A percentile compares a stretch with the other conserved stretches of the same genome.
Conservation (phyloP, 2,329 filamentous ascomycete genomes). For the Bipolaris cookei region DNA sequence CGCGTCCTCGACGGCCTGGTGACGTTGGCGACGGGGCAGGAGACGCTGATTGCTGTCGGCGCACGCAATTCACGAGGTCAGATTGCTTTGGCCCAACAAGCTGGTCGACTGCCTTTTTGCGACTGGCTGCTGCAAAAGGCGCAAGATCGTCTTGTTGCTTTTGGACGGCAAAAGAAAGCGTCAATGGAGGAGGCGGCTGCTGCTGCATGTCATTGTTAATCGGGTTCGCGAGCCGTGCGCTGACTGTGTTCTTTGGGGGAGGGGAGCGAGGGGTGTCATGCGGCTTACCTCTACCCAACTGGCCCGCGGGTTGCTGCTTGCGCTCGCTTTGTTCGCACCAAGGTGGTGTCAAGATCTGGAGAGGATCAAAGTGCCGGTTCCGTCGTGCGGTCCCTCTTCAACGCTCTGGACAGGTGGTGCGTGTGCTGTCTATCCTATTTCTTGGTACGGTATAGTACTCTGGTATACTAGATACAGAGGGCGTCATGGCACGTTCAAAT, state of each 20-base stretch:
- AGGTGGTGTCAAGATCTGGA: conserved; percentile 6
- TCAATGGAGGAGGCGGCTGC: conserved; percentile 22
- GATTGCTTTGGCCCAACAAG: conserved; percentile 25
- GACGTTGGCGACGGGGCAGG: conserved; percentile 10
- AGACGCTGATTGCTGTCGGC: background rate
- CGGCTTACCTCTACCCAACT: conserved; percentile 20
- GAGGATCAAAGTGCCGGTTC: background rate
- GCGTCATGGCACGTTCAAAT: conserved; percentile 43
- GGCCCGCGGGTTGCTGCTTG: background rate
- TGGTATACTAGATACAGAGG: background rate
- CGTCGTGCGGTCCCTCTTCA: conserved; percentile 23
- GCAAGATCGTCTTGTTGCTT: conserved; percentile 18
- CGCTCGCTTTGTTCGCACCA: conserved; percentile 1
- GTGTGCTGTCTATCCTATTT: conserved; percentile 2
- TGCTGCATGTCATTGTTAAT: conserved; percentile 23
- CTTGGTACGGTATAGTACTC: background rate
- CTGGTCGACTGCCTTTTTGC: conserved; percentile 1
- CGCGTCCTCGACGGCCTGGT: conserved; percentile 2
- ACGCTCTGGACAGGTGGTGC: conserved; percentile 29
- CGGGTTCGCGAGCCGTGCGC: conserved; percentile 20
- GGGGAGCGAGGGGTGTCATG: conserved; percentile 1
- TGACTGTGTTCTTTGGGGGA: conserved; percentile 33
- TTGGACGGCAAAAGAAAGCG: conserved; percentile 25
- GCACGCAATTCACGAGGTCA: background rate
- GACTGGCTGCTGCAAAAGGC: conserved; percentile 5